Percentiles rank a stretch among this genome's conserved stretches.
Conservation (phyloP, 116 monocot genomes). For the Posidonia oceanica region DNA sequence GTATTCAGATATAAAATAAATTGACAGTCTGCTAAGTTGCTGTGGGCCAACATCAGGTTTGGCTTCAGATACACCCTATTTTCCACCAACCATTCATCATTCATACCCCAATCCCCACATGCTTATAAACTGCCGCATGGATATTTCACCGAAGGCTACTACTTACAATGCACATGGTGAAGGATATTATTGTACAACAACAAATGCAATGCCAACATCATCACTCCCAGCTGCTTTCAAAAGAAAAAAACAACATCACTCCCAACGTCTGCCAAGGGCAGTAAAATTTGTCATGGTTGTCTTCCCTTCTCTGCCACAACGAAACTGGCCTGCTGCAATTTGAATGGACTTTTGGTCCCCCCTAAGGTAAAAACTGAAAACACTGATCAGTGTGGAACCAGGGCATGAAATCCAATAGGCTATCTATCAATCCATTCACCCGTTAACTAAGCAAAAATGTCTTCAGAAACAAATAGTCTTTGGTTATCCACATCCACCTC, state of each 20-base stretch:
- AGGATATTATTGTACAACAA: neutral
- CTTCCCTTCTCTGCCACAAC: neutral
- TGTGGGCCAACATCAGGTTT: too few relatives aligned
- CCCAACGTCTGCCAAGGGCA: neutral
- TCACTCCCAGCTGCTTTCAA: too few relatives aligned
- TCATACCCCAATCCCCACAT: neutral
- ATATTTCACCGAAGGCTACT: too few relatives aligned
- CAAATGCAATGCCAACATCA: neutral
- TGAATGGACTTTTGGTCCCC: neutral
- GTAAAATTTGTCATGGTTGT: neutral
- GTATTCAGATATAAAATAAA: too few relatives aligned
- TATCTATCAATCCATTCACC: neutral
- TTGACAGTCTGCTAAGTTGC: too few relatives aligned
- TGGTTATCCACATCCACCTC: slow-evolving; percentile 14
- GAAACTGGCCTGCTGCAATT: neutral
- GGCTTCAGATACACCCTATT: too few relatives aligned
- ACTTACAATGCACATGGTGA: neutral
- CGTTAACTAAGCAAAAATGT: slow-evolving; percentile 39
- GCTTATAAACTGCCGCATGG: too few relatives aligned
- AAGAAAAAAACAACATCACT: neutral
- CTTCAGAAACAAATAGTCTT: slow-evolving; percentile 52
- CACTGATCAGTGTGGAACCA: neutral
- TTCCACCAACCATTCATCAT: neutral
- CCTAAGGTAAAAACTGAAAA: neutral
- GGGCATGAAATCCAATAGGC: neutral